Percentiles rank a stretch among this genome's conserved stretches.
Evolutionary conservation across 257 asterid species (phyloP).

Genomic region (Plantago major): DNA sequence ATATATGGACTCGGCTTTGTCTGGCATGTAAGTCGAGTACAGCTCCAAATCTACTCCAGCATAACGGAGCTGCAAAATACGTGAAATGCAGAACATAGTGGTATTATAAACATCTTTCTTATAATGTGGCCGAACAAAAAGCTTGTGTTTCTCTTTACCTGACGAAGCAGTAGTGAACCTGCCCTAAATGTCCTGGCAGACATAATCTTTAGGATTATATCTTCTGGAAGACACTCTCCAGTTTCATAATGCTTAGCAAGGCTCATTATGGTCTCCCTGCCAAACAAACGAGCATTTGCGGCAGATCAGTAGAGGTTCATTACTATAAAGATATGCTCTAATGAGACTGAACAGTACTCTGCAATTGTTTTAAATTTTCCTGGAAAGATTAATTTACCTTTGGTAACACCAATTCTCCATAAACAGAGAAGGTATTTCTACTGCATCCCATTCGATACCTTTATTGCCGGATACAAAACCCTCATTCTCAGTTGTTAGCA

Average conservation of each 20-base stretch:
- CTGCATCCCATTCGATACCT: constrained; percentile 88
- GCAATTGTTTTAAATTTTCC: too few relatives aligned
- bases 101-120: neutral
- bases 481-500: constrained; percentile 83
- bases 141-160: constrained; percentile 31
- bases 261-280: constrained; percentile 65
- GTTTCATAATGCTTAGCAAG: constrained; percentile 77
- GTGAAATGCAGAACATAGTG: neutral
- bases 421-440: constrained; percentile 73
- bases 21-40: constrained; percentile 61
- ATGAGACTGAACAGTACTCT: neutral
- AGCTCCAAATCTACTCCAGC: constrained; percentile 68
- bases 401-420: constrained; percentile 96
- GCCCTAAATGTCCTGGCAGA: constrained; percentile 81
- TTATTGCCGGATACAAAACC: constrained; percentile 72
- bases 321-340: neutral
- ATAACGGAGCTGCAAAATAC: constrained; percentile 53
- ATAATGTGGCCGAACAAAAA: neutral
- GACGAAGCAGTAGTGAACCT: constrained; percentile 71
- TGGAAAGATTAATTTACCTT: constrained; percentile 34
- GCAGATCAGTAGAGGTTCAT: neutral
- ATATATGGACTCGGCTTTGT: constrained; percentile 52
- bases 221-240: constrained; percentile 68
- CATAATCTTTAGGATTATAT: constrained; percentile 50
- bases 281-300: constrained; percentile 17